Conservation (phyloP, 1,284 basidiomycete genomes). For the Sanghuangporus weigelae region DNA sequence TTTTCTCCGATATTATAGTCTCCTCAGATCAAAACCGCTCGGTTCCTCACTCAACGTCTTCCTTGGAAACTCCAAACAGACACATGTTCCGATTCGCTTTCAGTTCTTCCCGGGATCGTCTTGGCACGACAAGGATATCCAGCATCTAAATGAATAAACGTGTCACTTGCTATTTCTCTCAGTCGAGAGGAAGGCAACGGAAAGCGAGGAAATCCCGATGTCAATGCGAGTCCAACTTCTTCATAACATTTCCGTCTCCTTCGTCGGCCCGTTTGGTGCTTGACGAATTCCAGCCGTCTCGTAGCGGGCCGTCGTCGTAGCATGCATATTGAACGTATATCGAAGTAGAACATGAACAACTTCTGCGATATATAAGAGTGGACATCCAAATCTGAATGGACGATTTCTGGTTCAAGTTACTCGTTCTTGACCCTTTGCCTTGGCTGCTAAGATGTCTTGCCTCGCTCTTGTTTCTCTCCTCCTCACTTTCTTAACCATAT, state of each 20-base stretch:
- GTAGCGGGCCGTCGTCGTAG: background rate
- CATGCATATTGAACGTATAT: background rate
- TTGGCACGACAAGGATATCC: too few relatives aligned
- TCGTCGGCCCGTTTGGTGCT: background rate
- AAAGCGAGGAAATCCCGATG: background rate
- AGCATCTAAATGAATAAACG: background rate
- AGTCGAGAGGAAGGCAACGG: background rate
- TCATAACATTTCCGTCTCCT: background rate
- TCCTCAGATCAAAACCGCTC: background rate
- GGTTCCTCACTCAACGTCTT: background rate
- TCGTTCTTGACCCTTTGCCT: background rate
- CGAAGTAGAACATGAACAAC: background rate
- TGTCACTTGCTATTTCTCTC: background rate
- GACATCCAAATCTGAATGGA: too few relatives aligned
- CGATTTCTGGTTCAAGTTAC: background rate
- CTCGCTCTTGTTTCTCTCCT: background rate
- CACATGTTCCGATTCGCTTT: too few relatives aligned
- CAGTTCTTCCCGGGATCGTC: too few relatives aligned
- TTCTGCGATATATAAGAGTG: background rate
- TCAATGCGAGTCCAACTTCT: background rate
- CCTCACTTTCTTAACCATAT: background rate
- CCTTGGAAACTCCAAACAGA: background rate
- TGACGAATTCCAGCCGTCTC: background rate
- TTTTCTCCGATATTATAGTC: too few relatives aligned
- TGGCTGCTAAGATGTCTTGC: background rate